Percentiles rank a stretch among this genome's conserved stretches.
These are phyloP conservation scores for Russula vinacea DNA, from an alignment of 768 basidiomycete genomes.

Conservation along the genomic window DNA sequence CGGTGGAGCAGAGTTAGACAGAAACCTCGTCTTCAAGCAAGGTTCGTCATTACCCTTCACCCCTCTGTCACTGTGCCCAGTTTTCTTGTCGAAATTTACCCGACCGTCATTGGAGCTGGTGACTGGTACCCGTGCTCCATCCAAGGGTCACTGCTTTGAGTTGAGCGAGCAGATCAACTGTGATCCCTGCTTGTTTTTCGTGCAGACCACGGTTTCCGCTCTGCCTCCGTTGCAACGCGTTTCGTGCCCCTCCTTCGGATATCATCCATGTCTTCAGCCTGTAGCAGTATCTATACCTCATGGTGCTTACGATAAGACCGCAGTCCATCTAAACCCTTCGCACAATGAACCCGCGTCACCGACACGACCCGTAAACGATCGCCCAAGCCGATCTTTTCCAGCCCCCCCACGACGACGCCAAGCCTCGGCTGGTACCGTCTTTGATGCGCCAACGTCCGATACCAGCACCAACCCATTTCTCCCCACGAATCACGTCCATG, in stretches of 20 bases:
- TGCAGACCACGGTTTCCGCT: background rate
- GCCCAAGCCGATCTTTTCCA: slow-evolving; percentile 16
- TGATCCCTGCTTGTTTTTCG: background rate
- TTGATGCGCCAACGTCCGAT: slow-evolving; percentile 30
- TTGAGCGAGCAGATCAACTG: background rate
- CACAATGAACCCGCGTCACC: slow-evolving; percentile 21
- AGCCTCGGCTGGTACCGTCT: slow-evolving; percentile 14
- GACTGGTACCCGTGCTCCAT: no score
- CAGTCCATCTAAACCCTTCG: slow-evolving; percentile 15
- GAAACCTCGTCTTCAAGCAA: slow-evolving; percentile 70
- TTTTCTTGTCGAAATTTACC: background rate
- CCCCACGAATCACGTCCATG: slow-evolving; percentile 14
- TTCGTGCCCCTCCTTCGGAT: background rate
- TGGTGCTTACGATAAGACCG: background rate
- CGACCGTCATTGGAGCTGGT: background rate
- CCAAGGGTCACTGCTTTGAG: background rate
- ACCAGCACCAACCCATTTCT: slow-evolving; percentile 29
- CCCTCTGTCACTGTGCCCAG: background rate
- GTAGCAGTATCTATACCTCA: background rate
- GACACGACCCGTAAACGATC: slow-evolving; percentile 23
- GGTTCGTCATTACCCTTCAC: slow-evolving; percentile 49
- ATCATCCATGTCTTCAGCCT: background rate
- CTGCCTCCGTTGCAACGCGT: background rate
- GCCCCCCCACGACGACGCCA: slow-evolving; percentile 26
- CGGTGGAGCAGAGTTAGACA: slow-evolving; percentile 59